These are phyloP conservation scores for Boletus edulis DNA, from an alignment of 768 basidiomycete species.

Conservation along the genomic window DNA sequence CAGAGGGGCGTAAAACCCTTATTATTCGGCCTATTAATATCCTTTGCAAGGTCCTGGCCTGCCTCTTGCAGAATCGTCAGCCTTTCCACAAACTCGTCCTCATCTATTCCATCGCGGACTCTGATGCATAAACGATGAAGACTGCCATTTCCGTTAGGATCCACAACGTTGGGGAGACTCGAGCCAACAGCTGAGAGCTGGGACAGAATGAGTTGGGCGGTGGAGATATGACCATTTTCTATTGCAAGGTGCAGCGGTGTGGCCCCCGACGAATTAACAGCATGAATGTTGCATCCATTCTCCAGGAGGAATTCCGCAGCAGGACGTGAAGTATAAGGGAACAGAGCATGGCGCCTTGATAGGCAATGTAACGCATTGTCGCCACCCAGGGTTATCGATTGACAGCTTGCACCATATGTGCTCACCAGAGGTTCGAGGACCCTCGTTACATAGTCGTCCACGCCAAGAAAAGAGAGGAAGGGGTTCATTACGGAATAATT, in stretches of 20 bases:
- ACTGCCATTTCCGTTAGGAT: not conserved
- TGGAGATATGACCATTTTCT: not conserved
- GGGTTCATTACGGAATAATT: not conserved
- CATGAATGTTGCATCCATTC: not conserved
- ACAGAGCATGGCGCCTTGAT: not conserved
- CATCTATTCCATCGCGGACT: no score
- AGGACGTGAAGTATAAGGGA: not conserved
- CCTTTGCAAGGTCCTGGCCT: not conserved
- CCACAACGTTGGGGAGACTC: not conserved
- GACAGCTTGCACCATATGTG: not conserved
- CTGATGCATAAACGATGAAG: not conserved
- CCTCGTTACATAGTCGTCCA: no score
- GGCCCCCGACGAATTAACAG: not conserved
- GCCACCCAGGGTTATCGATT: not conserved
- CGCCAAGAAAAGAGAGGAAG: no score
- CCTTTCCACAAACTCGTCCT: no score
- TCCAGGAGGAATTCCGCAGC: not conserved
- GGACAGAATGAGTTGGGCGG: not conserved
- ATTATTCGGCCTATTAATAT: not conserved
- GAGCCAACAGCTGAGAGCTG: not conserved
- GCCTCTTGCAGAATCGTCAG: not conserved
- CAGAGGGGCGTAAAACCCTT: not conserved
- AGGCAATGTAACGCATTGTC: not conserved
- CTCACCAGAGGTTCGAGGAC: not conserved
- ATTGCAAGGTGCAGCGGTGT: not conserved